Percentiles rank a stretch among this genome's conserved stretches.
Evolutionary conservation across 78 protist genomes (phyloP).

Genomic region (Planoprotostelium fungivorum): DNA sequence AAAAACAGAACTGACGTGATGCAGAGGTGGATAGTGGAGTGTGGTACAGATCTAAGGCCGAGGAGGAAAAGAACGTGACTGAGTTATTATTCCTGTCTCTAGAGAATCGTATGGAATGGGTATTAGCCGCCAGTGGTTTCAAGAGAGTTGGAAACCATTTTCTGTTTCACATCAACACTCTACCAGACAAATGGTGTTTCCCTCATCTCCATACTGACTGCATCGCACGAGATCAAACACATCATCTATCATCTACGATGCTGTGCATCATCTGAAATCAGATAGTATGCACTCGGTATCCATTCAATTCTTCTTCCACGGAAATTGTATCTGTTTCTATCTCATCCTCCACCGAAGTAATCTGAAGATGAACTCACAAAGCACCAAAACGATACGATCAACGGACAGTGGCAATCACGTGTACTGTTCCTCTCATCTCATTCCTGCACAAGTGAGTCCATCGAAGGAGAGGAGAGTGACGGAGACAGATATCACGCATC

Average conservation of each 20-base stretch:
- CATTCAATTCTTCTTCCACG: background rate
- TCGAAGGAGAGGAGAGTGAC: no score
- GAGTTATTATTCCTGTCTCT: background rate
- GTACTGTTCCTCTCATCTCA: background rate
- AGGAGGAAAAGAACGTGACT: background rate
- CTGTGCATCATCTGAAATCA: background rate
- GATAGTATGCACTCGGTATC: background rate
- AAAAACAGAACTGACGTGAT: background rate
- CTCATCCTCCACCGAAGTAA: background rate
- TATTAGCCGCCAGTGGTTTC: background rate
- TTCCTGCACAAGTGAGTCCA: background rate
- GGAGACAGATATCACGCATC: background rate
- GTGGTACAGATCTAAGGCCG: background rate
- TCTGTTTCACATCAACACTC: background rate
- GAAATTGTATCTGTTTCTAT: background rate
- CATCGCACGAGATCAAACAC: background rate
- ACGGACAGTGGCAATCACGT: no score
- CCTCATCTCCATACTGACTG: no score
- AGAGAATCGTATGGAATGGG: background rate
- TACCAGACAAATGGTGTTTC: background rate
- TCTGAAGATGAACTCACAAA: background rate
- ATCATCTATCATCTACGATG: background rate
- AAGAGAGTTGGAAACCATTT: background rate
- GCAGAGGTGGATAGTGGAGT: background rate
- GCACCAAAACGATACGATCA: background rate